Base-by-base conservation (phyloP, 148 eudicot species). In the Cornus kousa region DNA sequence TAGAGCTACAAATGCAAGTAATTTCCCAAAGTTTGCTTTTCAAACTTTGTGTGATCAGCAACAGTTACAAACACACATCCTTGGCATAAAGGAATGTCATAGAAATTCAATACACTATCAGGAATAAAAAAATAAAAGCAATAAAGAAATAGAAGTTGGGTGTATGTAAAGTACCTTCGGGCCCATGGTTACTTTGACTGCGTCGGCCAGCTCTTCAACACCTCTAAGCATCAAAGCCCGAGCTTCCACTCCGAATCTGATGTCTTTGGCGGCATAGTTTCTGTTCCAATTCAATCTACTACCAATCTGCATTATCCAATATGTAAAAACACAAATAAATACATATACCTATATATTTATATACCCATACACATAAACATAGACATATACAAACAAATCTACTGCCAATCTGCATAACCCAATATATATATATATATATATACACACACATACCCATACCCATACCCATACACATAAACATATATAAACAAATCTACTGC, bases 181-280 rank as follows among this genome's bases (percentile, higher is more conserved):
- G 7, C 99, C 99, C 98, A 96, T 94, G n/a, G 99, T 96, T 24
- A 96, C 98, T 94, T 64, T 91, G 68, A 96, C 99, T 33, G 99
- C 98, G 88, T 96, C 98, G 33, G 97, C 95, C 9, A 96, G 98
- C 78, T 90, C 93, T 83, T 94, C 97, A 55, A 96, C 95, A 78
- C 99, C 99, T 71, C 70, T 88, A 7, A 96, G 94, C 99, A 96
- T 94, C 48, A 82, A 80, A 68, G 88, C 90, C 40, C 99, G 91
- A 9, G 98, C 95, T 71, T 94, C 97, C 13, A 89, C 95, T 28
- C 99, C 99, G 71, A 96, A 96, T 76, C 83, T 91, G 16, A 96
- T 81, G 65, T 94, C 99, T 79, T 96, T 96, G 20, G 99, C 99
- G 0, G 98, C 98, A 85, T 96, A 96, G 75, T 93, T 91, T 79